Percentiles rank a stretch among this genome's conserved stretches.
phyloP scores from a whole-genome alignment of 768 basidiomycete species.

The Suillus tomentosus region DNA sequence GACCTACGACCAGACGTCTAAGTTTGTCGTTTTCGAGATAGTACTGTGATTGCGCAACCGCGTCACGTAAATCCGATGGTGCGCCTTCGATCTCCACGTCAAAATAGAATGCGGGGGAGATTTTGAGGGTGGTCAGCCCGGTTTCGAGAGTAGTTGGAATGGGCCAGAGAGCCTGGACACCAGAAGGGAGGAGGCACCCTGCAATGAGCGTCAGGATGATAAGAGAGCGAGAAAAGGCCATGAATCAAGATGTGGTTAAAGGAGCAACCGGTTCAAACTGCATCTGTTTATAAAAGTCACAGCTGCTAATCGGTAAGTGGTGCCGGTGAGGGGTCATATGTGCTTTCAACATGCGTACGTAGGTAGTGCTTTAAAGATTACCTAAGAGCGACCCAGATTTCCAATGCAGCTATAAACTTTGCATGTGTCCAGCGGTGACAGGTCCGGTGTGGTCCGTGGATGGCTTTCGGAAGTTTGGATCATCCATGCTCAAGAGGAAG shows the following conservation, averaged over 20 bases:
- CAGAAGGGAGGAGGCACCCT: conserved; percentile 3
- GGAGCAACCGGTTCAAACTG: background rate
- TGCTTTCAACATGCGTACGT: background rate
- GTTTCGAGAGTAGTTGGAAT: conserved; percentile 29
- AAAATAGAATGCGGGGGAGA: conserved; percentile 30
- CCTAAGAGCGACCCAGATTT: background rate
- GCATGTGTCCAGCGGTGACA: background rate
- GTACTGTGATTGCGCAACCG: conserved; percentile 32
- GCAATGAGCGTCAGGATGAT: conserved; percentile 15
- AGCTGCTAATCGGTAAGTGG: background rate
- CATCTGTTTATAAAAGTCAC: background rate
- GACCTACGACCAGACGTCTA: conserved; percentile 43
- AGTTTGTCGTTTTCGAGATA: conserved; percentile 40
- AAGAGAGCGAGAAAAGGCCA: conserved; percentile 14
- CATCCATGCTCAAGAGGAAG: background rate
- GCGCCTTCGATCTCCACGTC: conserved; percentile 24
- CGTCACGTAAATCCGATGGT: conserved; percentile 37
- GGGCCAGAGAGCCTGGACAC: conserved; percentile 33
- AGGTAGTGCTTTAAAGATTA: background rate
- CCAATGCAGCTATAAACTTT: background rate
- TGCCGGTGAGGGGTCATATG: background rate
- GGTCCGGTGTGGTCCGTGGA: background rate
- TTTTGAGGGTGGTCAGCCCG: conserved; percentile 28
- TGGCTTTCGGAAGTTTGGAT: background rate
- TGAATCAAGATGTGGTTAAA: background rate